These are phyloP conservation scores for Euphorbia tirucalli DNA, from an alignment of 345 rosid species.

Conservation along the genomic window DNA sequence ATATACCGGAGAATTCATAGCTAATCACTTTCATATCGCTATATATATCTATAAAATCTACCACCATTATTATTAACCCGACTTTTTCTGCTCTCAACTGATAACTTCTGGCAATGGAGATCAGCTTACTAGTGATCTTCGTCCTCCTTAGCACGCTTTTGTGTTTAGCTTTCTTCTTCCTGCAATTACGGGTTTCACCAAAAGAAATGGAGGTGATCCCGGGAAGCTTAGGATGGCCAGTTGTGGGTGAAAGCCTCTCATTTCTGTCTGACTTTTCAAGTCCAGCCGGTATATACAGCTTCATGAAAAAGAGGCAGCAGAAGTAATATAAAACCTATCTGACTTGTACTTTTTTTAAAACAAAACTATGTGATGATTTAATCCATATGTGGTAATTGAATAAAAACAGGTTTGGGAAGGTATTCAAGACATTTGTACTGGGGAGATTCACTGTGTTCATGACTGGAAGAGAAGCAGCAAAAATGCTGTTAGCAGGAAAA, in stretches of 20 bases:
- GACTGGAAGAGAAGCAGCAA: constrained; percentile 70
- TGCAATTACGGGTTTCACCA: constrained; percentile 41
- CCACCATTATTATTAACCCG: not conserved
- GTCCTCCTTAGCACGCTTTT: constrained; percentile 26
- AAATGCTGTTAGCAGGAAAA: constrained; percentile 64
- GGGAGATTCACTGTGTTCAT: constrained; percentile 56
- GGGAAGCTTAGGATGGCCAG: constrained; percentile 60
- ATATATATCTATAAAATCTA: not conserved
- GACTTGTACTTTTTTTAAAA: not conserved
- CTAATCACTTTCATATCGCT: not conserved
- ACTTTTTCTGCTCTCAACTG: not conserved
- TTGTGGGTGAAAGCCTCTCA: constrained; percentile 57
- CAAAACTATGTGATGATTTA: not conserved
- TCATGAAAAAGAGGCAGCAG: constrained; percentile 54
- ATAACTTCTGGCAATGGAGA: constrained; percentile 37
- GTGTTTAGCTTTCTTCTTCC: constrained; percentile 24
- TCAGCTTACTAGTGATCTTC: constrained; percentile 30
- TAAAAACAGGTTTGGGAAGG: constrained; percentile 54
- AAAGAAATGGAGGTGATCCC: constrained; percentile 57
- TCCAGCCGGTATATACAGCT: constrained; percentile 54
- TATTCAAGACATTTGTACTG: constrained; percentile 52
- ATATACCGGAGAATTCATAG: constrained; percentile 5
- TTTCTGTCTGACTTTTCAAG: constrained; percentile 54
- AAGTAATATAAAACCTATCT: constrained; percentile 31
- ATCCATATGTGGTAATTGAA: not conserved